Conservation (phyloP, 1,284 basidiomycete genomes). For the Xerocomus amazonicus region DNA sequence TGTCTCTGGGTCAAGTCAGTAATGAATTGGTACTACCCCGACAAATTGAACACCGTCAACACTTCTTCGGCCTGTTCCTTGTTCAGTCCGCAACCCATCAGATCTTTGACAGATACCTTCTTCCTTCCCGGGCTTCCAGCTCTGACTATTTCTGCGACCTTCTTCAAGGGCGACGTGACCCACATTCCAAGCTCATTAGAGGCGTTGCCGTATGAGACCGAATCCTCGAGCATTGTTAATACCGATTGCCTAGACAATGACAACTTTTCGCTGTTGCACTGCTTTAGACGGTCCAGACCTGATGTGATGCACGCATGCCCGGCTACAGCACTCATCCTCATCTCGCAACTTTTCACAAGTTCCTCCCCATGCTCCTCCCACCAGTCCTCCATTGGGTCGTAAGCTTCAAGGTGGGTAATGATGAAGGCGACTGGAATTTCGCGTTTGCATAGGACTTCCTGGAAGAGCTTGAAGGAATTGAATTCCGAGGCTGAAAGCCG, state of each 20-base stretch:
- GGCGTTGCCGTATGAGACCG: constrained; percentile 16
- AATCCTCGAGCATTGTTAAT: constrained; percentile 22
- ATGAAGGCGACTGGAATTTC: constrained; percentile 39
- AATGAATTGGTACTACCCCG: no score
- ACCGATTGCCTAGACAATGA: constrained; percentile 15
- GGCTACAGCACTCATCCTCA: constrained; percentile 16
- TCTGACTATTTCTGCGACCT: constrained; percentile 15
- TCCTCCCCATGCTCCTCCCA: constrained; percentile 20
- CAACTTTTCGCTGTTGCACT: constrained; percentile 9
- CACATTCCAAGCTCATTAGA: constrained; percentile 13
- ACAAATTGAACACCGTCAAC: no score
- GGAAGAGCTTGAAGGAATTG: constrained; percentile 35
- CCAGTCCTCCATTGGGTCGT: constrained; percentile 28
- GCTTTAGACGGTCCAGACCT: not conserved
- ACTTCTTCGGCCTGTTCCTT: constrained; percentile 13
- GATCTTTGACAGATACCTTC: constrained; percentile 9
- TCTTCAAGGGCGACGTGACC: constrained; percentile 28
- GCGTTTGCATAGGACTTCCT: constrained; percentile 32
- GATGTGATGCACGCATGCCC: constrained; percentile 33
- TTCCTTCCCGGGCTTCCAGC: constrained; percentile 9
- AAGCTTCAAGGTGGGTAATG: constrained; percentile 37
- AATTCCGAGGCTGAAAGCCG: constrained; percentile 28
- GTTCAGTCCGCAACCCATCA: constrained; percentile 20
- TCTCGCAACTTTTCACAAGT: constrained; percentile 9
- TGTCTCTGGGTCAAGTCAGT: no score